Evolutionary conservation across 257 asterid genomes (phyloP).

Genomic region (Solanum clarkiae): DNA sequence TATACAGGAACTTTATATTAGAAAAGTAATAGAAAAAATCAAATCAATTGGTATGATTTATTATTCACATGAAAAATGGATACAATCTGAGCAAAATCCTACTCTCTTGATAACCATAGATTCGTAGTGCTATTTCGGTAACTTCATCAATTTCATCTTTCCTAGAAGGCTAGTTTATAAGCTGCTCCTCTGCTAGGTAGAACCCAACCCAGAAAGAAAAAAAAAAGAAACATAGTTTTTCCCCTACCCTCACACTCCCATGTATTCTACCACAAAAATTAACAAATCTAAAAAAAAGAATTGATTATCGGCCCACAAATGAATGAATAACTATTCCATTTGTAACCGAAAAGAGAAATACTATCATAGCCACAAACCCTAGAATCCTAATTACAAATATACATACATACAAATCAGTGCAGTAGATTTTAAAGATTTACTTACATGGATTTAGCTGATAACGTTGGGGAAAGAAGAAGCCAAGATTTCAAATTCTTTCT

Average conservation of each 20-base stretch:
- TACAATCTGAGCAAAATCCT: conserved; percentile 86
- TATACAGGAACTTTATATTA: not conserved
- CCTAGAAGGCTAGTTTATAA: conserved; percentile 63
- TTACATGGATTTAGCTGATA: not conserved
- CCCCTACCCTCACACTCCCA: no score
- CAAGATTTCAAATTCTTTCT: not conserved
- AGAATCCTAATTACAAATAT: not conserved
- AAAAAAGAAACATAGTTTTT: not conserved
- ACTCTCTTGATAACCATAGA: conserved; percentile 92
- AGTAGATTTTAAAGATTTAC: not conserved
- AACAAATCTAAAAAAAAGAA: not conserved
- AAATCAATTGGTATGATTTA: not conserved
- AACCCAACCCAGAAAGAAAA: conserved; percentile 7
- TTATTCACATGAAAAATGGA: conserved; percentile 21
- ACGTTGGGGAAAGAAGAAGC: not conserved
- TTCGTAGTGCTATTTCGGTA: conserved; percentile 70
- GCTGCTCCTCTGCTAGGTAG: conserved; percentile 70
- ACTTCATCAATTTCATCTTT: conserved; percentile 78
- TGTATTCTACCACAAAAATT: no score
- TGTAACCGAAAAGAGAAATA: no score
- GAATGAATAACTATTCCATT: no score
- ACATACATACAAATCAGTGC: not conserved
- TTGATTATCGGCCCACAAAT: not conserved
- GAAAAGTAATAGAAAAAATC: not conserved
- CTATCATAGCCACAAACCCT: not conserved